Percentiles rank a stretch among this genome's conserved stretches.
Evolutionary conservation across 2,329 filamentous ascomycete species (phyloP).

Genomic region (Xylaria sp.): DNA sequence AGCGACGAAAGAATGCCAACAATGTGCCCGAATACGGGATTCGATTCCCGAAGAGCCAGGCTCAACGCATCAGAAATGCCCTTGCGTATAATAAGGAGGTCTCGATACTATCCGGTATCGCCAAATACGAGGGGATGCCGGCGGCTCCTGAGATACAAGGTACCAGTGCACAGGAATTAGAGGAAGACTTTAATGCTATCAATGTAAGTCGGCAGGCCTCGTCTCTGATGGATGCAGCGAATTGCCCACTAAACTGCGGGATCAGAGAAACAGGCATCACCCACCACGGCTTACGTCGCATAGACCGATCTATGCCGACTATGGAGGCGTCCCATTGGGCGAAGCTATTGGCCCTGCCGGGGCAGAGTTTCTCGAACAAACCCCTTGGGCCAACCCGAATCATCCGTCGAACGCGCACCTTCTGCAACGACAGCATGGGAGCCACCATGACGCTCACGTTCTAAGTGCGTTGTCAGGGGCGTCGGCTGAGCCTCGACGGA

Average conservation of each 20-base stretch:
- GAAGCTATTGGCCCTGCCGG: constrained; percentile 60
- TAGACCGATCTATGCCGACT: constrained; percentile 41
- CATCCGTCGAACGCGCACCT: constrained; percentile 58
- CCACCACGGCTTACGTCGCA: constrained; percentile 35
- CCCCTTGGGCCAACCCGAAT: constrained; percentile 87
- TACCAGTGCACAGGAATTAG: constrained; percentile 66
- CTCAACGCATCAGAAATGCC: constrained; percentile 76
- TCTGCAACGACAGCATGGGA: constrained; percentile 37
- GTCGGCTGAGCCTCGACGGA: constrained; percentile 34
- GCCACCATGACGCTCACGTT: constrained; percentile 31
- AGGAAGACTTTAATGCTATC: constrained; percentile 85
- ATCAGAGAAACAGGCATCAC: constrained; percentile 31
- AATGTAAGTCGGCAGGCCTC: constrained; percentile 57
- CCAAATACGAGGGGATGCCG: constrained; percentile 94
- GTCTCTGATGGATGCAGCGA: neutral
- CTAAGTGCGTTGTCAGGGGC: constrained; percentile 28
- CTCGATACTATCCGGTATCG: constrained; percentile 80
- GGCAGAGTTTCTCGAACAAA: constrained; percentile 83
- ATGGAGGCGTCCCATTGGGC: constrained; percentile 43
- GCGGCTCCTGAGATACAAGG: constrained; percentile 80
- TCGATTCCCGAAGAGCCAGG: constrained; percentile 69
- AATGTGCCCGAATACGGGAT: constrained; percentile 77
- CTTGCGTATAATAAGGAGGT: constrained; percentile 93
- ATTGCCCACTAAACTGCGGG: constrained; percentile 12
- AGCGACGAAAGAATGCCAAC: constrained; percentile 72